A percentile compares a stretch with the other conserved stretches of the same genome.
phyloP scores from a whole-genome alignment of 2,329 filamentous ascomycete species.

The Pseudocercospora vitis region DNA sequence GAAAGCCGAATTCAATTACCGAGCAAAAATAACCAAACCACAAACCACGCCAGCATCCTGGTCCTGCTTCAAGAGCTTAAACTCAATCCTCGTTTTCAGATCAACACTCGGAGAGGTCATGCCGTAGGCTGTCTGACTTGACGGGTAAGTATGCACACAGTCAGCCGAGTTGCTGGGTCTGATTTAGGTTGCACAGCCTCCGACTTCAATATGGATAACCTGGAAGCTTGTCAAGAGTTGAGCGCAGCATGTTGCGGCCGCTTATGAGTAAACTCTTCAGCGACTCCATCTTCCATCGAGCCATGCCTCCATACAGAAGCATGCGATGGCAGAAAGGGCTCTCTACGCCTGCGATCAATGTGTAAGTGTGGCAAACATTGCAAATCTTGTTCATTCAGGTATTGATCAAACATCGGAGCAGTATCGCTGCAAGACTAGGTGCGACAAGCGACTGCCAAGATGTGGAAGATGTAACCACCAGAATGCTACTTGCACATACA shows the following conservation, averaged over 20 bases:
- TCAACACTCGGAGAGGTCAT: background rate
- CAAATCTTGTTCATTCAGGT: background rate
- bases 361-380: conserved; percentile 7
- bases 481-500: conserved; percentile 3
- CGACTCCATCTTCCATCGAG: too few relatives aligned
- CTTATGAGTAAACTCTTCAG: too few relatives aligned
- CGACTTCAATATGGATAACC: background rate
- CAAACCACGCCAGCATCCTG: background rate
- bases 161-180: too few relatives aligned
- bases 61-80: background rate
- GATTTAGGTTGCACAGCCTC: conserved; percentile 3
- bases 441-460: background rate
- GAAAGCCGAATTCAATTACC: background rate
- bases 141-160: too few relatives aligned
- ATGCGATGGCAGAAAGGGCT: background rate
- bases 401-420: background rate
- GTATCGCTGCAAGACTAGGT: conserved; percentile 8
- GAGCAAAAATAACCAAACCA: conserved; percentile 6
- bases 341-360: conserved; percentile 6
- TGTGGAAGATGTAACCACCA: conserved; percentile 2
- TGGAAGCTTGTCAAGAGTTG: background rate
- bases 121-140: background rate
- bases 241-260: background rate
- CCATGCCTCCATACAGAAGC: background rate
- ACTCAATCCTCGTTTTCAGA: background rate